Percentiles rank a stretch among this genome's conserved stretches.
Evolutionary conservation across 2,329 filamentous ascomycete genomes (phyloP).

Genomic region (Alternaria burnsii): DNA sequence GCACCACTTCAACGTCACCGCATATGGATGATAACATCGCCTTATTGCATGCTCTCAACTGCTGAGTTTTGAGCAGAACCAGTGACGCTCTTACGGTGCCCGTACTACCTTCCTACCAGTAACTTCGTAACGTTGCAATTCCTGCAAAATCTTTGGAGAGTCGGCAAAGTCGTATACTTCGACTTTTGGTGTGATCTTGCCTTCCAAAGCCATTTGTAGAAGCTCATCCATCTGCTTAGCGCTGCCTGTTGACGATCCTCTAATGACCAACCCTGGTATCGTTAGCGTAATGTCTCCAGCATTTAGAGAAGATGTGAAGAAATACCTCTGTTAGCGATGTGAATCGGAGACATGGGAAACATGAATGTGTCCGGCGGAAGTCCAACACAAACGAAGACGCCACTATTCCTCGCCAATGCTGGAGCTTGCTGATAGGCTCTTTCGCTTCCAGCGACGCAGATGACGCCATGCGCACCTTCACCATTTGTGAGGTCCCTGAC

Average conservation of each 20-base stretch:
- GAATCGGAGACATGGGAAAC: slow-evolving; percentile 57
- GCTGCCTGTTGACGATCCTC: slow-evolving; percentile 58
- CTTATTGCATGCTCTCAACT: slow-evolving; percentile 3
- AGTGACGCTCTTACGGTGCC: slow-evolving; percentile 24
- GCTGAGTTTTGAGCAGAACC: not conserved
- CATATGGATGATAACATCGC: not conserved
- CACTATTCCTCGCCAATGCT: slow-evolving; percentile 55
- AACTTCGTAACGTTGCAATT: slow-evolving; percentile 47
- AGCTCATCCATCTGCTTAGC: slow-evolving; percentile 57
- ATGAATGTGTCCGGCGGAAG: slow-evolving; percentile 55
- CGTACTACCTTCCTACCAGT: slow-evolving; percentile 49
- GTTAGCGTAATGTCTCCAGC: slow-evolving; percentile 2
- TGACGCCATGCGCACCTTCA: slow-evolving; percentile 57
- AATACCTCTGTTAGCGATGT: slow-evolving; percentile 57
- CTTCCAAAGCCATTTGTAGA: slow-evolving; percentile 54
- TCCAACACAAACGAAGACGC: slow-evolving; percentile 59
- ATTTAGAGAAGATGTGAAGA: not conserved
- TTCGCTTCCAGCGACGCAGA: slow-evolving; percentile 58
- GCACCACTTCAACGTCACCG: not conserved
- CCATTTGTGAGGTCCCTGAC: slow-evolving; percentile 54
- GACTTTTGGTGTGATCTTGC: slow-evolving; percentile 52
- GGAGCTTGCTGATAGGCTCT: slow-evolving; percentile 56
- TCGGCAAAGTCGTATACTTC: slow-evolving; percentile 50
- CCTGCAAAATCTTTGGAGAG: slow-evolving; percentile 46
- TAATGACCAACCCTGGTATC: slow-evolving; percentile 51